Conservation (phyloP, 225 moss, liverwort and hornwort genomes). For the Anthoceros angustus region DNA sequence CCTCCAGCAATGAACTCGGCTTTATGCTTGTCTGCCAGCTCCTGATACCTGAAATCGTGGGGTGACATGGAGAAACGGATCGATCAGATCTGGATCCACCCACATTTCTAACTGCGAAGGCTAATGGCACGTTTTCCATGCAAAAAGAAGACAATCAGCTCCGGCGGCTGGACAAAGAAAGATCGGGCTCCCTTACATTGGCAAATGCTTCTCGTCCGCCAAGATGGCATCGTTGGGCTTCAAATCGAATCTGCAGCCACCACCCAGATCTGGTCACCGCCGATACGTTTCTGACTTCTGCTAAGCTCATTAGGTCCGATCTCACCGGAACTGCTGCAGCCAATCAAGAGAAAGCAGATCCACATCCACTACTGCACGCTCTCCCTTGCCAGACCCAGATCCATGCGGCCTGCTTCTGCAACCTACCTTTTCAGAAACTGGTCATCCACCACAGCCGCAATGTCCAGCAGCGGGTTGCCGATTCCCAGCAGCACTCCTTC, state of each 20-base stretch:
- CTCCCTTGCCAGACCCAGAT: background rate
- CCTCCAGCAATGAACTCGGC: slow-evolving; percentile 87
- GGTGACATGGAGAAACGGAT: too few species aligned
- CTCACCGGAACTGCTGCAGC: background rate
- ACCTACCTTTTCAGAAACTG: slow-evolving; percentile 57
- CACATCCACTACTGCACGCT: background rate
- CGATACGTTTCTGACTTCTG: too few species aligned
- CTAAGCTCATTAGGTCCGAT: background rate
- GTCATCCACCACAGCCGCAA: slow-evolving; percentile 60
- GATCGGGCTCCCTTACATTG: slow-evolving; percentile 30
- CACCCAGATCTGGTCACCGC: background rate
- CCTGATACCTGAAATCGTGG: slow-evolving; percentile 56
- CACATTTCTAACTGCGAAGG: too few species aligned
- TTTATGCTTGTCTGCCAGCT: slow-evolving; percentile 40
- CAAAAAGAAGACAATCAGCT: too few species aligned
- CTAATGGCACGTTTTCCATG: too few species aligned
- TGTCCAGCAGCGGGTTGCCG: slow-evolving; percentile 86
- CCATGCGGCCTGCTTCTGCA: too few species aligned
- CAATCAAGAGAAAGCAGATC: background rate
- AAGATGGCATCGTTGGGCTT: slow-evolving; percentile 77
- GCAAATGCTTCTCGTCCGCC: slow-evolving; percentile 81
- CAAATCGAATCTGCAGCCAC: slow-evolving; percentile 44
- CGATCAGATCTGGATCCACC: too few species aligned
- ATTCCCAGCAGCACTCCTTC: slow-evolving; percentile 63
- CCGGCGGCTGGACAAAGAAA: too few species aligned